Percentiles rank a stretch among this genome's conserved stretches.
phyloP scores from a whole-genome alignment of 2,329 filamentous ascomycete genomes.

The Diplocarpon rosae region DNA sequence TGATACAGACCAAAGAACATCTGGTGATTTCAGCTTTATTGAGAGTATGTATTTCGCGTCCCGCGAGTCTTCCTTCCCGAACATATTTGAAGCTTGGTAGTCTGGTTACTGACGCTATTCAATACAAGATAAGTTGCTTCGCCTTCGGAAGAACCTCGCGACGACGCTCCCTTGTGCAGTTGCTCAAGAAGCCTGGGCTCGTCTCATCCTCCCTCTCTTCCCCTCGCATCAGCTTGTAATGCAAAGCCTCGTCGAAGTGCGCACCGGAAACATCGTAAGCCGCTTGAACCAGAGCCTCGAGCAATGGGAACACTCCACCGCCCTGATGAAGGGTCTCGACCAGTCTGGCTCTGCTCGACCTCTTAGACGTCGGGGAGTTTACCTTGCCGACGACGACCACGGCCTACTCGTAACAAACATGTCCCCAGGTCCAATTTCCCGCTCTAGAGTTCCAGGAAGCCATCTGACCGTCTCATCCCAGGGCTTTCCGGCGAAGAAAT shows the following conservation, averaged over 20 bases:
- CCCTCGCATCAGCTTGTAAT: constrained; percentile 40
- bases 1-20: constrained; percentile 6
- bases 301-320: constrained; percentile 15
- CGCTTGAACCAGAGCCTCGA: constrained; percentile 43
- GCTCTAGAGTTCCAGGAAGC: too few relatives aligned
- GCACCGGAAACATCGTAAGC: constrained; percentile 31
- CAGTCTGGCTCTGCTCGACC: constrained; percentile 27
- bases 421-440: constrained; percentile 33
- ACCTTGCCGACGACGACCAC: constrained; percentile 44
- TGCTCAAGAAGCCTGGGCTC: constrained; percentile 35
- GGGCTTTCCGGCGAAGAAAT: constrained; percentile 29
- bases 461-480: not conserved
- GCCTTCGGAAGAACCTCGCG: constrained; percentile 46
- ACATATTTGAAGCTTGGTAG: too few relatives aligned
- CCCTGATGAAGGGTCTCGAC: constrained; percentile 3
- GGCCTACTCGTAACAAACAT: constrained; percentile 69
- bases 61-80: too few relatives aligned
- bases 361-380: constrained; percentile 38
- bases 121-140: constrained; percentile 40
- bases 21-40: not conserved
- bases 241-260: constrained; percentile 41
- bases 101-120: not conserved
- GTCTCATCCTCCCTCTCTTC: constrained; percentile 45
- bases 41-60: constrained; percentile 9
- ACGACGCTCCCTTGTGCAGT: constrained; percentile 35